phyloP scores from a whole-genome alignment of 1,139 yeast genomes.

The Lodderomyces elongisporus region DNA sequence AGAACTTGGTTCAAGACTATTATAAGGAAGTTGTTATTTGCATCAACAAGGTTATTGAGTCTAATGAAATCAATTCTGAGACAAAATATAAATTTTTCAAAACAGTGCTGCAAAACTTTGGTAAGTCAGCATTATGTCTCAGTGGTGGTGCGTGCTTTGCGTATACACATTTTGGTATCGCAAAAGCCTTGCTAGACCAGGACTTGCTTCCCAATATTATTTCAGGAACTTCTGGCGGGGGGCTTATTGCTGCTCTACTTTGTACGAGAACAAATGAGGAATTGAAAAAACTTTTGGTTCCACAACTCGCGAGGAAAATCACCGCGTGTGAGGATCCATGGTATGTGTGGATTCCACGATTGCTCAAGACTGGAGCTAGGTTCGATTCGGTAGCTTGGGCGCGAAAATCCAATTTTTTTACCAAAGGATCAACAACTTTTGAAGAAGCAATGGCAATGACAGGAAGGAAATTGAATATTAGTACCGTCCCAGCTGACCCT shows the following conservation, averaged over 20 bases:
- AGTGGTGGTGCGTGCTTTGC: conserved; percentile 83
- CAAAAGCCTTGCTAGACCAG: conserved; percentile 64
- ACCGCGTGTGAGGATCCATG: conserved; percentile 71
- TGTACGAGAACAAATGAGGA: conserved; percentile 71
- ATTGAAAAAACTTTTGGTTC: conserved; percentile 49
- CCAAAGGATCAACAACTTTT: conserved; percentile 68
- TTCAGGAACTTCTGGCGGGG: conserved; percentile 83
- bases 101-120: conserved; percentile 59
- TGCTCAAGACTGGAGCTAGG: conserved; percentile 74
- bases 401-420: conserved; percentile 60
- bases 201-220: conserved; percentile 64
- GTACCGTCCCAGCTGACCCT: conserved; percentile 79
- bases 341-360: conserved; percentile 56
- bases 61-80: conserved; percentile 31
- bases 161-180: conserved; percentile 72
- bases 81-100: conserved; percentile 54
- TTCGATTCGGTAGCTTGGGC: conserved; percentile 79
- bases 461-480: conserved; percentile 65
- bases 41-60: conserved; percentile 39
- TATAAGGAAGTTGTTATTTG: conserved; percentile 49
- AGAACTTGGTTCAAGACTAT: conserved; percentile 52
- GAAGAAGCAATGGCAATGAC: conserved; percentile 64
- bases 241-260: conserved; percentile 69
- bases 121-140: conserved; percentile 66
- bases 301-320: conserved; percentile 59